These are phyloP conservation scores for Periconia sp. DNA, from an alignment of 2,329 filamentous ascomycete genomes.

Conservation along the genomic window DNA sequence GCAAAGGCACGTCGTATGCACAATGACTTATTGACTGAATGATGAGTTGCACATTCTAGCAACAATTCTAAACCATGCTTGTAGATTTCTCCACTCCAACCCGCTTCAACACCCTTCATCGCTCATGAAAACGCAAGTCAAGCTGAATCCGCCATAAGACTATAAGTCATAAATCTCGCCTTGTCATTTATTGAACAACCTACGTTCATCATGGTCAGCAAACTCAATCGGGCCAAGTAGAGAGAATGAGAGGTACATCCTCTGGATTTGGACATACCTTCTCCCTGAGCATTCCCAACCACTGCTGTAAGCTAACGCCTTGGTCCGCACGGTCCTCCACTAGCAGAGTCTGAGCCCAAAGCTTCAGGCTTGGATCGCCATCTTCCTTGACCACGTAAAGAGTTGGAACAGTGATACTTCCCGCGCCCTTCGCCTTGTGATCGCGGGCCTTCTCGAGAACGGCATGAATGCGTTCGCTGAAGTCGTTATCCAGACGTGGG, in stretches of 20 bases:
- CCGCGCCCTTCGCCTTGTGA: slow-evolving; percentile 83
- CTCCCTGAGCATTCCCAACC: slow-evolving; percentile 89
- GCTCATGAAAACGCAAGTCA: slow-evolving; percentile 6
- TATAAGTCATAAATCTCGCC: no score
- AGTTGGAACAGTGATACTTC: slow-evolving; percentile 90
- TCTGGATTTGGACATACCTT: slow-evolving; percentile 69
- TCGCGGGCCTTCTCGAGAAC: slow-evolving; percentile 93
- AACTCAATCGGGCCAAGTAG: slow-evolving; percentile 27
- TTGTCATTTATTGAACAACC: slow-evolving; percentile 42
- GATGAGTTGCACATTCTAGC: slow-evolving; percentile 4
- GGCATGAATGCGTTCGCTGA: slow-evolving; percentile 78
- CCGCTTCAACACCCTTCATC: neutral
- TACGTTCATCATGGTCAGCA: slow-evolving; percentile 18
- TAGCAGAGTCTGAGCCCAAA: slow-evolving; percentile 96
- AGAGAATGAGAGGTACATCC: slow-evolving; percentile 22
- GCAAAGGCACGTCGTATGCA: neutral
- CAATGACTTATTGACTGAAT: no score
- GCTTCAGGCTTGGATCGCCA: slow-evolving; percentile 89
- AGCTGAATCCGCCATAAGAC: neutral
- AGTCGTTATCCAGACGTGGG: slow-evolving; percentile 90
- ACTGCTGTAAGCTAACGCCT: slow-evolving; percentile 89
- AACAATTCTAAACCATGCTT: slow-evolving; percentile 2
- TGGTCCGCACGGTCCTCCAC: slow-evolving; percentile 96
- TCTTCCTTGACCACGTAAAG: slow-evolving; percentile 94
- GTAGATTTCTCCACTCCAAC: neutral